Evolutionary conservation across 2,329 filamentous ascomycete genomes (phyloP), one percentile per base, ranked within the genome.

Genomic region (Sporothrix inflata): DNA sequence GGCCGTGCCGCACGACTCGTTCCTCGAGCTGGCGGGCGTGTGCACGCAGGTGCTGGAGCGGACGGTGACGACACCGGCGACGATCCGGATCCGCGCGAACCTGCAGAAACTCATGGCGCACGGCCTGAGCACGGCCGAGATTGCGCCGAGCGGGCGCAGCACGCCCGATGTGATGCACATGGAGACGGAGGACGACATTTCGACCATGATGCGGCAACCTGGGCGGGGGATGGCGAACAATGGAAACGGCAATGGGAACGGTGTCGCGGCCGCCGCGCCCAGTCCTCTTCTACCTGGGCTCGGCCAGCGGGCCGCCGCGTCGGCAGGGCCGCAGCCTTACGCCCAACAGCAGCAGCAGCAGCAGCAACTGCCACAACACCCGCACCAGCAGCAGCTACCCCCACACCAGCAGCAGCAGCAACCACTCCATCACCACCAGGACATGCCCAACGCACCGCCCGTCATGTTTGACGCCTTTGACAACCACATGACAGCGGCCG

Each of bases 11-110:
- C 47, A 72, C 49, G 85, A 86, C 14, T 80, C 81, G 19, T 83
- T 88, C 27, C 77, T 82, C 57, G 85, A 88, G 69, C 82, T 86
- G 55, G 84, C 84, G 2, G 81, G 80, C n/a, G 81, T 85, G 9
- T 89, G 87, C 71, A 77, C 88, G 14, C 82, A 83, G 16, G 84
- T 86, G 6, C 84, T 86, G 19, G 83, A 83, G 73, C 82, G 85
- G 61, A 87, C 85, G 77, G 85, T 84, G 42, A 81, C 84, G 2
- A 84, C 87, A 14, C 83, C 85, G 12, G 86, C 87, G 0, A 85
- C 85, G 1, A 82, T 82, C 34, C 83, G 83, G 1, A 86, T 85
- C 72, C 80, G 80, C 67, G 77, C 82, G 12, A 87, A 88, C 67
- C 79, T 89, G 19, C 86, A 88, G 53, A 85, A 84, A 61, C 78